Evolutionary conservation across 441 rosid species (phyloP), one percentile per base, ranked within the genome.

Genomic region (Omphalea diandra): DNA sequence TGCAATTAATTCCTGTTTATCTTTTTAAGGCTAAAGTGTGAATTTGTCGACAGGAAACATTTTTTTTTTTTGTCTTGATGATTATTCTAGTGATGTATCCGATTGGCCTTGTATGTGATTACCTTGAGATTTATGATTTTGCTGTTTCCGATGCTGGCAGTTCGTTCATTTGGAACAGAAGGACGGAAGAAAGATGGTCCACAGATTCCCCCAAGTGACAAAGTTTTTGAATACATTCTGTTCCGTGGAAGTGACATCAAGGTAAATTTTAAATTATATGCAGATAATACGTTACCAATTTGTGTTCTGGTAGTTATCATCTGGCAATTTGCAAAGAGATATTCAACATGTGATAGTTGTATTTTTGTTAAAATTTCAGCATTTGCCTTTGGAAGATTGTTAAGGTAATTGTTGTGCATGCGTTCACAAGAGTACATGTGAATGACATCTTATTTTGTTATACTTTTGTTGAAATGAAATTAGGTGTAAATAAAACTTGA

Each of bases 231-330:
- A 72, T 94, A 94, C 82, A 94, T 94, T 68, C 74, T 90, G 79
- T 94, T 94, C 77, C 91, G 98, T 38, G 97, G 99, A 73, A 88
- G 91, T 60, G 99, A 94, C 81, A 92, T 94, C 76, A 94, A 90
- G 96, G 99, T 94, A 84, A n/a, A n/a, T n/a, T n/a, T n/a, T 75
- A 27, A 15, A n/a, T 44, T 57, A 40, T 31, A 29, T 32, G 31
- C 27, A 46, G 3, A 46, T 18, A 7, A 9, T n/a, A 29, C 24
- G 3, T 5, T 2, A 24, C 36, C 22, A 5, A 10, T n/a, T n/a
- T n/a, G n/a, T n/a, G n/a, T 12, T 29, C 40, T n/a, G 17, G 62
- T 4, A 57, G 10, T 31, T 44, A 22, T 62, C 65, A 20, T 40
- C 26, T 62, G 31, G 26, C 11, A 59, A 35, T n/a, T 35, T 9